Evolutionary conservation across 768 basidiomycete genomes (phyloP).

Genomic region (Calocybe gangraenosa): DNA sequence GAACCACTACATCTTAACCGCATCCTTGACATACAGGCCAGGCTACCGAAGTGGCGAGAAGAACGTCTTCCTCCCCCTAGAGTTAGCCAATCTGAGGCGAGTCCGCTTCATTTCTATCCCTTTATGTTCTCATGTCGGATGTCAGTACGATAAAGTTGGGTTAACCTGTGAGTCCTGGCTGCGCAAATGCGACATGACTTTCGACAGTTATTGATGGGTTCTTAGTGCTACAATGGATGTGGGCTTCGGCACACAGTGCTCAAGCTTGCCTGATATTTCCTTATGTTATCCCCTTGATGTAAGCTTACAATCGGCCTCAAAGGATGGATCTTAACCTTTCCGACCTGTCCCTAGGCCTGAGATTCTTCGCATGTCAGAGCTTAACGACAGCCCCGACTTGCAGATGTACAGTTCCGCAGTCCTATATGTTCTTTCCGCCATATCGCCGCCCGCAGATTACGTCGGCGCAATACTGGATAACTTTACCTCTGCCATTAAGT

Average conservation of each 20-base stretch:
- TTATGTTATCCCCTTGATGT: conserved; percentile 77
- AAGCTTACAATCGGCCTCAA: conserved; percentile 25
- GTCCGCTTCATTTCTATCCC: conserved; percentile 10
- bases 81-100: conserved; percentile 74
- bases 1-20: conserved; percentile 51
- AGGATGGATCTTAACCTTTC: not conserved
- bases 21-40: conserved; percentile 50
- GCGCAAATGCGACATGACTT: conserved; percentile 3
- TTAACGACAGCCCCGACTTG: conserved; percentile 81
- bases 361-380: conserved; percentile 85
- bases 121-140: conserved; percentile 8
- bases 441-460: conserved; percentile 68
- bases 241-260: conserved; percentile 69
- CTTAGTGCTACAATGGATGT: conserved; percentile 77
- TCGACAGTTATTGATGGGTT: conserved; percentile 14
- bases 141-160: conserved; percentile 83
- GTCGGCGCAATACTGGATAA: conserved; percentile 56
- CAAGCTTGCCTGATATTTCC: conserved; percentile 76
- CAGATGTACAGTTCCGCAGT: conserved; percentile 79
- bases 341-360: conserved; percentile 55
- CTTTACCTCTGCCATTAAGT: conserved; percentile 70
- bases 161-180: conserved; percentile 57
- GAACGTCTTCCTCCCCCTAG: conserved; percentile 82
- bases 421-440: conserved; percentile 76
- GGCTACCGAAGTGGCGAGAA: conserved; percentile 66